A percentile compares a stretch with the other conserved stretches of the same genome.
phyloP scores from a whole-genome alignment of 805 yeast species.

The Candida corydali region DNA sequence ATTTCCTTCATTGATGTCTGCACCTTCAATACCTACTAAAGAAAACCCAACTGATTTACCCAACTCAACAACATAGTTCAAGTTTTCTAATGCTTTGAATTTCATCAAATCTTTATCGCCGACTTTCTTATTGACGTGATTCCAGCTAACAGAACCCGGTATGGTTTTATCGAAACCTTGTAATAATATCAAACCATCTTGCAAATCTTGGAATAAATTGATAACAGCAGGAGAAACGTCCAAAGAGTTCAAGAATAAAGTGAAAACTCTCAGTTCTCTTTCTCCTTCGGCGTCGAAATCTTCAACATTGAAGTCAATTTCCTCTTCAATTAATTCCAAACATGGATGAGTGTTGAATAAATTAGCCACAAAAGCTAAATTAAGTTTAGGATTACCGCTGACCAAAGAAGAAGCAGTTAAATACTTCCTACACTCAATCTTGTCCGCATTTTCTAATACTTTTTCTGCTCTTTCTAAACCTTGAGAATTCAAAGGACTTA shows the following conservation, averaged over 20 bases:
- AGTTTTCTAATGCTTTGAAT: constrained; percentile 93
- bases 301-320: constrained; percentile 89
- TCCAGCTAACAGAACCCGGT: constrained; percentile 83
- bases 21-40: constrained; percentile 95
- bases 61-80: constrained; percentile 96
- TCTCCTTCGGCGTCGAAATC: constrained; percentile 99
- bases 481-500: constrained; percentile 71
- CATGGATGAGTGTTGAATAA: constrained; percentile 96
- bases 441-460: constrained; percentile 82
- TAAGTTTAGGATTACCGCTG: constrained; percentile 94
- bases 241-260: constrained; percentile 93
- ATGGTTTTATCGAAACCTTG: constrained; percentile 95
- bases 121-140: constrained; percentile 83
- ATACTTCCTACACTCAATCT: constrained; percentile 87
- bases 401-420: constrained; percentile 90
- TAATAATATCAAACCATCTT: constrained; percentile 82
- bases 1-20: constrained; percentile 93
- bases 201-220: constrained; percentile 86
- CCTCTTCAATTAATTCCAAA: constrained; percentile 89
- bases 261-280: constrained; percentile 97
- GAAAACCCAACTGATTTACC: constrained; percentile 93
- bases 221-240: constrained; percentile 96
- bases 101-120: constrained; percentile 66
- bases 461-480: constrained; percentile 87
- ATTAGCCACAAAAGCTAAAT: constrained; percentile 96